A percentile compares a stretch with the other conserved stretches of the same genome.
These are phyloP conservation scores for Eimeria sp. DNA, from an alignment of 169 alveolate genomes.

Conservation along the genomic window DNA sequence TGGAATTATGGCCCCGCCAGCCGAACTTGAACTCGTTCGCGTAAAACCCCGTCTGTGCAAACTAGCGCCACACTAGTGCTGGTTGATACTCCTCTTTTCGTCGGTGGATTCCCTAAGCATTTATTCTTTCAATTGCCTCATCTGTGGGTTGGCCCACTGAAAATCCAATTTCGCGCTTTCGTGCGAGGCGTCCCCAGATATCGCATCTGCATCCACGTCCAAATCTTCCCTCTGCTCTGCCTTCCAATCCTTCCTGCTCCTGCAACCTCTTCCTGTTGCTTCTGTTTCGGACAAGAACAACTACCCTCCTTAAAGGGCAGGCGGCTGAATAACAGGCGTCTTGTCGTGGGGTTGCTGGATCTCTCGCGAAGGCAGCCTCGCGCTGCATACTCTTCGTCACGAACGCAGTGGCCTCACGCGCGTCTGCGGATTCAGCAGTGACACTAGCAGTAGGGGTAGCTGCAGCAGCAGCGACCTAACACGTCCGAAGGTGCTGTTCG, in stretches of 20 bases:
- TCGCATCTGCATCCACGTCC: conserved; percentile 39
- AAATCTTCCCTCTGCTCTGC: conserved; percentile 5
- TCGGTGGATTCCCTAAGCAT: conserved; percentile 26
- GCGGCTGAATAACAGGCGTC: conserved; percentile 6
- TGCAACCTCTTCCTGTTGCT: not conserved
- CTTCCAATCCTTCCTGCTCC: conserved; percentile 2
- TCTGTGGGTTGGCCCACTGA: conserved; percentile 42
- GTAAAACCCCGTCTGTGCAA: conserved; percentile 20
- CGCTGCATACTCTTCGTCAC: not conserved
- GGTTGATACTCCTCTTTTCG: conserved; percentile 8
- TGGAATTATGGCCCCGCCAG: conserved; percentile 51
- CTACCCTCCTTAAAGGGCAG: conserved; percentile 3
- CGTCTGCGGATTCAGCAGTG: conserved; percentile 25
- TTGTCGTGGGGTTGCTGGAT: conserved; percentile 1
- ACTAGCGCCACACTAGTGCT: conserved; percentile 70
- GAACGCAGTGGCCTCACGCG: conserved; percentile 12
- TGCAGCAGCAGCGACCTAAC: not conserved
- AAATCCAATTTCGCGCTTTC: not conserved
- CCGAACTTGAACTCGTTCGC: conserved; percentile 52
- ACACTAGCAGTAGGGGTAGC: conserved; percentile 10
- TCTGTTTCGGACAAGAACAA: conserved; percentile 3
- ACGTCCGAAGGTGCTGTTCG: not conserved
- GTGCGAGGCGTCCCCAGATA: conserved; percentile 46
- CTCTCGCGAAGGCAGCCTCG: conserved; percentile 7
- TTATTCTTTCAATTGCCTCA: conserved; percentile 37